Evolutionary conservation across 2,329 filamentous ascomycete species (phyloP).

Genomic region (Penicillium sp.): DNA sequence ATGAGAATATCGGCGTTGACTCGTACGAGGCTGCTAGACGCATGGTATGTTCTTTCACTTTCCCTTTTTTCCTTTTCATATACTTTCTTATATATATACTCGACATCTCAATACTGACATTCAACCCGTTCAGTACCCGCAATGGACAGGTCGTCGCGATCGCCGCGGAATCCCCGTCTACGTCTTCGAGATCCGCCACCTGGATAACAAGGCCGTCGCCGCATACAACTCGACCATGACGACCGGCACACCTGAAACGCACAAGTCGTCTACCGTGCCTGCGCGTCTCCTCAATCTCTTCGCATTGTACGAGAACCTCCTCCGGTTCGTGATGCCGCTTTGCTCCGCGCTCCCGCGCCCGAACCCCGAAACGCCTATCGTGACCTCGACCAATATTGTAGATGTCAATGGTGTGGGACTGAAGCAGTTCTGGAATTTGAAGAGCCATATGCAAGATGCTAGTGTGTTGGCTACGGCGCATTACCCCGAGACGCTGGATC

Average conservation of each 20-base stretch:
- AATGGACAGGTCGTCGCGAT: constrained; percentile 92
- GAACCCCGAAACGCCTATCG: constrained; percentile 79
- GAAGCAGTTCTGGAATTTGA: constrained; percentile 95
- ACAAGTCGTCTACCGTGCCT: constrained; percentile 58
- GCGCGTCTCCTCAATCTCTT: constrained; percentile 82
- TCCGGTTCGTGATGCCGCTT: constrained; percentile 81
- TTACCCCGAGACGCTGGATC: constrained; percentile 90
- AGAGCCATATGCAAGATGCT: constrained; percentile 90
- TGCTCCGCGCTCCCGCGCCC: constrained; percentile 77
- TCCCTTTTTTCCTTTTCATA: no score
- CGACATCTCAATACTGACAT: not conserved
- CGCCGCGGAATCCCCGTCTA: constrained; percentile 89
- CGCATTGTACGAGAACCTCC: constrained; percentile 90
- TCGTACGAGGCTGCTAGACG: constrained; percentile 75
- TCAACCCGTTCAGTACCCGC: constrained; percentile 69
- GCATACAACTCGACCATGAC: constrained; percentile 65
- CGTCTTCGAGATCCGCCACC: constrained; percentile 80
- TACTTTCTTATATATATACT: not conserved
- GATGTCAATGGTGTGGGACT: constrained; percentile 85
- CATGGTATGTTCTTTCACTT: constrained; percentile 59
- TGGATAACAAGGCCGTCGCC: constrained; percentile 79
- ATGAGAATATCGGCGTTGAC: constrained; percentile 81
- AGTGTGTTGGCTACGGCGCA: constrained; percentile 86
- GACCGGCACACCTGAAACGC: constrained; percentile 55
- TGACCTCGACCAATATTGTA: constrained; percentile 91